A percentile compares a stretch with the other conserved stretches of the same genome.
These are phyloP conservation scores for Teratosphaeriaceae sp. DNA, from an alignment of 2,329 filamentous ascomycete species.

Conservation along the genomic window DNA sequence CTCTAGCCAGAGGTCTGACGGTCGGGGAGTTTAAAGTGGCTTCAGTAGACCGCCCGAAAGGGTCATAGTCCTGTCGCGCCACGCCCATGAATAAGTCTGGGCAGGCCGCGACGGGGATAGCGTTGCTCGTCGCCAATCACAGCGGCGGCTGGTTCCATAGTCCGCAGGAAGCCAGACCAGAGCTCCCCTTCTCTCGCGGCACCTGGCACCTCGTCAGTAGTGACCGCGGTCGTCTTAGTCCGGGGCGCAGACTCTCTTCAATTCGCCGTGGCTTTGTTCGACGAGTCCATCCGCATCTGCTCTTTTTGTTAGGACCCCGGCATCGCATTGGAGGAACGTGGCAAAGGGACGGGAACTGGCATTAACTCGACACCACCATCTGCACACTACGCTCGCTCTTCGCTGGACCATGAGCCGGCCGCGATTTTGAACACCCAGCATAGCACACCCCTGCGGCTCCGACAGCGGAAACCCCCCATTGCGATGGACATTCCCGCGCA, in stretches of 20 bases:
- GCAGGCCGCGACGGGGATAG: neutral
- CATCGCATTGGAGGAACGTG: neutral
- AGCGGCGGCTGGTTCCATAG: neutral
- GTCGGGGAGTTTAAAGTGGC: neutral
- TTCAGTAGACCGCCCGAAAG: neutral
- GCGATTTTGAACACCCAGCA: neutral
- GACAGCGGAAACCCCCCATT: slow-evolving; percentile 3
- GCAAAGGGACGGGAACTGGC: neutral
- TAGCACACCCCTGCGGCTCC: slow-evolving; percentile 2
- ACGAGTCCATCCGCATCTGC: neutral
- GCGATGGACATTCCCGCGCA: slow-evolving; percentile 17
- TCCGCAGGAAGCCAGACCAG: neutral
- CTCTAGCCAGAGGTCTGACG: neutral
- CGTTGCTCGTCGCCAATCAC: neutral
- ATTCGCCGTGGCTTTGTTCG: neutral
- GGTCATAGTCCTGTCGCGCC: neutral
- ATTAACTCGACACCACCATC: neutral
- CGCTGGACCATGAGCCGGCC: slow-evolving; percentile 3
- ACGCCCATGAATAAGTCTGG: neutral
- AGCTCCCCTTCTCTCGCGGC: neutral
- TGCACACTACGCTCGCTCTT: neutral
- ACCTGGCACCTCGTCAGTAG: neutral
- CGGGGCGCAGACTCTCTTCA: neutral
- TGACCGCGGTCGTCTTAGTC: neutral
- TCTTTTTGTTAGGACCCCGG: neutral